A percentile compares a stretch with the other conserved stretches of the same genome.
Evolutionary conservation across 129 eudicot genomes (phyloP).

Genomic region (Flaveria linearis): DNA sequence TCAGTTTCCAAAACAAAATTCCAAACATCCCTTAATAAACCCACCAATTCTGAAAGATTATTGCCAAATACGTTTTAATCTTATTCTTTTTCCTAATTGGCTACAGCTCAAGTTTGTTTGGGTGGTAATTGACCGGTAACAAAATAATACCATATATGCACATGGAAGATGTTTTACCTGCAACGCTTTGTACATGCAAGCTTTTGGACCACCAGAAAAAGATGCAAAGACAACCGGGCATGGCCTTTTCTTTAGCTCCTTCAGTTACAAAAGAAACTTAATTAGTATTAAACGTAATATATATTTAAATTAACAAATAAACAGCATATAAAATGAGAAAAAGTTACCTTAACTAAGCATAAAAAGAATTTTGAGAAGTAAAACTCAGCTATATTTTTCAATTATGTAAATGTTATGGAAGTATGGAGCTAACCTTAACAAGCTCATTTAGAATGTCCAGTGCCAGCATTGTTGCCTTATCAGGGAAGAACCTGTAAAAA

Average conservation of each 20-base stretch:
- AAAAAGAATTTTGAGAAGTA: not conserved
- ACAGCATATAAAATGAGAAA: not conserved
- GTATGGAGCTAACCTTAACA: slow-evolving; percentile 48
- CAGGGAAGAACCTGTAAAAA: slow-evolving; percentile 79
- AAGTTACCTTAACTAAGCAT: not conserved
- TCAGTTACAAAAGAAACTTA: slow-evolving; percentile 23
- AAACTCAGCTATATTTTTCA: not conserved
- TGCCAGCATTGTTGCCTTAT: slow-evolving; percentile 76
- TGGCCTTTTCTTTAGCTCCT: slow-evolving; percentile 78
- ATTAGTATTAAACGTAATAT: slow-evolving; percentile 19
- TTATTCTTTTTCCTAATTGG: not conserved
- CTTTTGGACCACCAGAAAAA: slow-evolving; percentile 91
- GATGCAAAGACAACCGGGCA: slow-evolving; percentile 91
- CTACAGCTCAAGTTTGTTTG: not conserved
- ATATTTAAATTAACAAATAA: not conserved
- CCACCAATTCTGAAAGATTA: not conserved
- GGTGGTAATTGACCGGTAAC: not conserved
- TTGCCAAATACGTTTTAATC: slow-evolving; percentile 11
- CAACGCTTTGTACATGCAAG: slow-evolving; percentile 93
- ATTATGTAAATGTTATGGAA: slow-evolving; percentile 3
- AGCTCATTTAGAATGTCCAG: slow-evolving; percentile 63
- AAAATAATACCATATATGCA: slow-evolving; percentile 18
- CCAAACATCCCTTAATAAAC: not conserved
- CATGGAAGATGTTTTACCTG: slow-evolving; percentile 57
- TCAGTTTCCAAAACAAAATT: not conserved